Conservation (phyloP, 805 yeast species). For the Candida peoriensis region DNA sequence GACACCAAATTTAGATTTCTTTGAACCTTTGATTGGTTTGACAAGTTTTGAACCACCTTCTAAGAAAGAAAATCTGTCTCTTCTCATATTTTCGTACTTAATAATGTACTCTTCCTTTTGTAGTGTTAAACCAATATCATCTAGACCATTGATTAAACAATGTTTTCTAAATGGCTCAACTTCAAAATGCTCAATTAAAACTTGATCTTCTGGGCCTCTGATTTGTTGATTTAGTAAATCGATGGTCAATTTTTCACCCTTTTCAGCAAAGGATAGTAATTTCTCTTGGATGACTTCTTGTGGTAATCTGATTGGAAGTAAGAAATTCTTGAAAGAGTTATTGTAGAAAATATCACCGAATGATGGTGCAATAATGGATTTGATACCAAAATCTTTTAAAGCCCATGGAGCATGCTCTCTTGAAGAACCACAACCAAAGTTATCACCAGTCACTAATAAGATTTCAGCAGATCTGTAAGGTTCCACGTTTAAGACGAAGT, state of each 20-base stretch:
- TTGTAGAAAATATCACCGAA: conserved; percentile 98
- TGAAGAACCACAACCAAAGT: conserved; percentile 98
- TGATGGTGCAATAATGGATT: conserved; percentile 94
- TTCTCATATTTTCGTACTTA: conserved; percentile 73
- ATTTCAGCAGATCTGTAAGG: conserved; percentile 81
- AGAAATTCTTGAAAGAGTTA: conserved; percentile 94
- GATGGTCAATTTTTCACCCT: conserved; percentile 63
- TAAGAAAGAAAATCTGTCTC: conserved; percentile 79
- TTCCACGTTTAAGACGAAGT: conserved; percentile 79
- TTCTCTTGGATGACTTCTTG: conserved; percentile 67
- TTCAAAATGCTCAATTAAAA: conserved; percentile 77
- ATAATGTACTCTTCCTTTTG: conserved; percentile 77
- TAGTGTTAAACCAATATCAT: conserved; percentile 92
- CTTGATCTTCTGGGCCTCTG: conserved; percentile 58
- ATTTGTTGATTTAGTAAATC: conserved; percentile 89
- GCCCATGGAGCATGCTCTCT: conserved; percentile 99
- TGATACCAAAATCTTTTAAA: conserved; percentile 93
- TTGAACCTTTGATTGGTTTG: conserved; percentile 62
- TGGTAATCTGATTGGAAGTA: conserved; percentile 88
- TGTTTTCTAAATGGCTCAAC: conserved; percentile 91
- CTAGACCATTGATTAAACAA: conserved; percentile 90
- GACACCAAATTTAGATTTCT: conserved; percentile 61
- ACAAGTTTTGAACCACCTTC: conserved; percentile 79
- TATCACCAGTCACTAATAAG: conserved; percentile 89
- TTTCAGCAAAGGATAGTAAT: conserved; percentile 74